Conservation (phyloP, 1,284 basidiomycete species). For the Cryptococcus wingfieldii region DNA sequence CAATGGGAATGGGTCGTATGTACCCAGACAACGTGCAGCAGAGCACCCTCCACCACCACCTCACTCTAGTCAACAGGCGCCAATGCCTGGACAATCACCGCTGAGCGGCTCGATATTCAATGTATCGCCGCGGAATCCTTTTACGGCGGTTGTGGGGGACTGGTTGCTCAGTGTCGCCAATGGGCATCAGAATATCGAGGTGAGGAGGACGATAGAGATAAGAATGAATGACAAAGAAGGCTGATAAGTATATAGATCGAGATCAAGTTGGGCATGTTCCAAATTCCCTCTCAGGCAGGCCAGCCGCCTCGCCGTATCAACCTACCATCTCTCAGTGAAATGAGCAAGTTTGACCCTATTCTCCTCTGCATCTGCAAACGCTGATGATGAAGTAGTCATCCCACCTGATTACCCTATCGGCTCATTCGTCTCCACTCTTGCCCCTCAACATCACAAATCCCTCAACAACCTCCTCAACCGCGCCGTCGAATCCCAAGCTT, state of each 20-base stretch:
- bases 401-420: slow-evolving; percentile 49
- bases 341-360: slow-evolving; percentile 60
- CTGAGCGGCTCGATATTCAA: slow-evolving; percentile 84
- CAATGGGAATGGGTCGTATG: neutral
- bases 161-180: slow-evolving; percentile 59
- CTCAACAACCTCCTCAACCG: slow-evolving; percentile 82
- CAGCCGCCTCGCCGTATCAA: slow-evolving; percentile 51
- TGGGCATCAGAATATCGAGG: slow-evolving; percentile 52
- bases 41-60: neutral
- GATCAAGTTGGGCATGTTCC: slow-evolving; percentile 83
- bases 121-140: slow-evolving; percentile 89
- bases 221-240: neutral
- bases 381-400: slow-evolving; percentile 50
- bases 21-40: neutral
- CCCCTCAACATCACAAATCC: slow-evolving; percentile 41
- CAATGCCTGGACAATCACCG: neutral
- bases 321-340: slow-evolving; percentile 74
- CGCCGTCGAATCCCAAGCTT: slow-evolving; percentile 50
- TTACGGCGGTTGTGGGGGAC: slow-evolving; percentile 84
- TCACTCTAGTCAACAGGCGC: neutral
- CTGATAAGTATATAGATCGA: slow-evolving; percentile 63
- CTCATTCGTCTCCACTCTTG: slow-evolving; percentile 87
- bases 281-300: slow-evolving; percentile 51
- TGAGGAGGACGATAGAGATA: slow-evolving; percentile 26
- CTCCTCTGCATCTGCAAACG: neutral